Evolutionary conservation across 176 grass and related monocot genomes (phyloP).

Genomic region (Chloris gayana): DNA sequence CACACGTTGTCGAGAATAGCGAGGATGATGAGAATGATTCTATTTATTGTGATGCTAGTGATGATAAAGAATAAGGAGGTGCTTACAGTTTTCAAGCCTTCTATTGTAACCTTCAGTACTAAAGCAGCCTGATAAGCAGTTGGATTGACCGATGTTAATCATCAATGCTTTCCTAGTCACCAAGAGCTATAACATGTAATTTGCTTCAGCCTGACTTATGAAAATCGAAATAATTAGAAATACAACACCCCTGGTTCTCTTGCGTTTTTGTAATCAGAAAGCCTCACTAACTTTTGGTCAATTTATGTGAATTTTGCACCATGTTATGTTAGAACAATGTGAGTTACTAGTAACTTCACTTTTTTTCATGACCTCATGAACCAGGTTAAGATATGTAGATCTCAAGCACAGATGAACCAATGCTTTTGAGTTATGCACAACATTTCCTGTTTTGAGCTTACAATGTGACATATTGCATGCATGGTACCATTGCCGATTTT

Average conservation of each 20-base stretch:
- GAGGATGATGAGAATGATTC: constrained; percentile 48
- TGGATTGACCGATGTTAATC: not conserved
- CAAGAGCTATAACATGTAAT: no score
- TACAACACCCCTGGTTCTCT: not conserved
- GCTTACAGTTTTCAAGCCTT: not conserved
- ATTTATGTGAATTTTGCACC: not conserved
- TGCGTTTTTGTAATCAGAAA: not conserved
- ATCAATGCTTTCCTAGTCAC: not conserved
- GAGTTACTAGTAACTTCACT: not conserved
- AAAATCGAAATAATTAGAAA: not conserved
- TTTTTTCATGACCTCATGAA: not conserved
- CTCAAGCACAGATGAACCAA: not conserved
- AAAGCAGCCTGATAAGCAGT: not conserved
- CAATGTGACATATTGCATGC: not conserved
- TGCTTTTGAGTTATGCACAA: not conserved
- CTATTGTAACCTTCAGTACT: not conserved
- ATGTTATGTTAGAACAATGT: not conserved
- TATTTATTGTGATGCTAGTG: constrained; percentile 31
- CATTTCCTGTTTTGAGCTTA: not conserved
- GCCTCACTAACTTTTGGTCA: not conserved
- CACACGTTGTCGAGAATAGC: constrained; percentile 37
- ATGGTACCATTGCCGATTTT: not conserved
- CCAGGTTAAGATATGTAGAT: not conserved
- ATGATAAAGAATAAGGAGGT: constrained; percentile 17
- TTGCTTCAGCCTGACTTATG: constrained; percentile 4